These are phyloP conservation scores for Globisporangium acanthophoron DNA, from an alignment of 352 stramenopile species.

Conservation along the genomic window DNA sequence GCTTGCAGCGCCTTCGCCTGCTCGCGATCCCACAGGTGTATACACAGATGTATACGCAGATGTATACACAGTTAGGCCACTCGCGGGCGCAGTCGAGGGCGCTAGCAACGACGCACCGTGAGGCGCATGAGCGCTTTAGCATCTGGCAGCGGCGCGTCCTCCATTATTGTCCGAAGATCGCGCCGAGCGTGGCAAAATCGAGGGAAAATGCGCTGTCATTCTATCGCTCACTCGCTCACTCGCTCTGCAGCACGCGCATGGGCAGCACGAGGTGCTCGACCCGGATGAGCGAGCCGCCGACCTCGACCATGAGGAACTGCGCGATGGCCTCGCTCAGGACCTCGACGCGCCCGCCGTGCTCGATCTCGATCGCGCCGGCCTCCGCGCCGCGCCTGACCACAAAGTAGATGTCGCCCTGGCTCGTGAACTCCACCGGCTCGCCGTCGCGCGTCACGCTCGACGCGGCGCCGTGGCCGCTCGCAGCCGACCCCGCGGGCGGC, in stretches of 20 bases:
- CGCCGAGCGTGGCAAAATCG: no score
- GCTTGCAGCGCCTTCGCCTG: conserved; percentile 54
- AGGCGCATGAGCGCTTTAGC: conserved; percentile 3
- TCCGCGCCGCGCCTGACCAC: neutral
- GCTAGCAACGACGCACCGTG: conserved; percentile 1
- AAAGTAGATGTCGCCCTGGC: conserved; percentile 5
- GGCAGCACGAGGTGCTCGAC: conserved; percentile 8
- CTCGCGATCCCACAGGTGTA: no score
- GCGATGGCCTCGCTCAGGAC: conserved; percentile 8
- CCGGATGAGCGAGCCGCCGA: conserved; percentile 6
- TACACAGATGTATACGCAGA: neutral
- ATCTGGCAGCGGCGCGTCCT: neutral
- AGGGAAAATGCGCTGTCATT: no score
- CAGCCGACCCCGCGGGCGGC: neutral
- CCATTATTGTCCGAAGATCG: neutral
- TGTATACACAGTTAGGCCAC: neutral
- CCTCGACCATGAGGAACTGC: conserved; percentile 11
- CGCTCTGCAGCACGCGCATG: conserved; percentile 2
- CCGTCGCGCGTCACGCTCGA: neutral
- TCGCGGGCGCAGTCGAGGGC: no score
- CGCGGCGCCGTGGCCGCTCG: neutral
- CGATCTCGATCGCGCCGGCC: neutral
- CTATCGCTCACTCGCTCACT: neutral
- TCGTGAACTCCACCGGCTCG: conserved; percentile 3
- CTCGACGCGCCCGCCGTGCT: conserved; percentile 7